Percentiles rank a stretch among this genome's conserved stretches.
These are phyloP conservation scores for Dalbergia cochinchinensis DNA, from an alignment of 306 rosid genomes.

Conservation along the genomic window DNA sequence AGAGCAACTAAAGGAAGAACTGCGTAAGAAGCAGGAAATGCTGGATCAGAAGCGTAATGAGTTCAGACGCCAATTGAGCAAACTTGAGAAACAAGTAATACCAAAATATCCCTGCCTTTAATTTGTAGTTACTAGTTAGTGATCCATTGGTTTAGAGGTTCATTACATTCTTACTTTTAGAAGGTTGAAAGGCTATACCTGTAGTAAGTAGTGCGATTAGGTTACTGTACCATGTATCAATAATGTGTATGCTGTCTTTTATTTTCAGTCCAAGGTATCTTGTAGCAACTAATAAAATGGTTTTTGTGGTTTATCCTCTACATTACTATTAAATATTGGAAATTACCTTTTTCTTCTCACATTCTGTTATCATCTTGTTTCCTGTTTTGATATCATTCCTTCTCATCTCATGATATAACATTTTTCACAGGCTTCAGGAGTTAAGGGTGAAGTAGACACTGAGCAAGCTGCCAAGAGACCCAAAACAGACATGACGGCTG, in stretches of 20 bases:
- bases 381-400: conserved; percentile 16
- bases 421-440: conserved; percentile 75
- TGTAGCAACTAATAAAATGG: conserved; percentile 24
- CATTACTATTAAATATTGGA: background rate
- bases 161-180: conserved; percentile 28
- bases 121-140: conserved; percentile 37
- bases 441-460: conserved; percentile 65
- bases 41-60: conserved; percentile 89
- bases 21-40: conserved; percentile 97
- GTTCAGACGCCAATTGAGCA: conserved; percentile 79
- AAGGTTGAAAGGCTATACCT: conserved; percentile 34
- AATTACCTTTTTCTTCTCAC: conserved; percentile 9
- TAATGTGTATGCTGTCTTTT: conserved; percentile 24
- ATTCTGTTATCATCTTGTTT: conserved; percentile 32
- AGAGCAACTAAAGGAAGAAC: conserved; percentile 89
- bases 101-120: conserved; percentile 23
- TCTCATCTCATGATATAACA: conserved; percentile 38
- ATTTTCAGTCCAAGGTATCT: conserved; percentile 25
- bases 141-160: conserved; percentile 27
- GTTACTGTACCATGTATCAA: conserved; percentile 19
- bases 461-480: conserved; percentile 83
- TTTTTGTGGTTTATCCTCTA: conserved; percentile 33
- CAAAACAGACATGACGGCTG: conserved; percentile 62
- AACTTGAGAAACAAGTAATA: conserved; percentile 88
- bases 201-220: conserved; percentile 10